Evolutionary conservation across 768 basidiomycete species (phyloP).

Genomic region (Amanita inopinata): DNA sequence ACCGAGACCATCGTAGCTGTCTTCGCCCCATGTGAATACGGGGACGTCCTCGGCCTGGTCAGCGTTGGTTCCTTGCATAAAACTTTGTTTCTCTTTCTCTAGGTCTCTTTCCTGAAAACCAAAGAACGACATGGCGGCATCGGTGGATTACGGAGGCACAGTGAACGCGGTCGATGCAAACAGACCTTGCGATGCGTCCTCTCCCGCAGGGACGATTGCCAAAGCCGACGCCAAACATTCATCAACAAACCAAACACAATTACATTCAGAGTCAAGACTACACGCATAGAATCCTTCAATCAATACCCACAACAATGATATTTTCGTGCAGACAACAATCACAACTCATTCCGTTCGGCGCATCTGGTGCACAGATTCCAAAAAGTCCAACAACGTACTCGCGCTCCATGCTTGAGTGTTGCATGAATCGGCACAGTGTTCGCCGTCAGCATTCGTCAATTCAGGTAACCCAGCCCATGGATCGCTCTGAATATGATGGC

Average conservation of each 20-base stretch:
- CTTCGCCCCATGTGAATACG: conserved; percentile 89
- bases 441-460: conserved; percentile 78
- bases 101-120: conserved; percentile 55
- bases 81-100: conserved; percentile 54
- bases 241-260: too few relatives aligned
- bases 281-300: too few relatives aligned
- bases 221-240: too few relatives aligned
- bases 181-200: too few relatives aligned
- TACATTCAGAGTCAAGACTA: too few relatives aligned
- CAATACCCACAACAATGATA: background rate
- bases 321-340: conserved; percentile 57
- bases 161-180: background rate
- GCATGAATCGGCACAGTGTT: conserved; percentile 81
- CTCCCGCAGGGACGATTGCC: too few relatives aligned
- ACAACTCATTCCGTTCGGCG: conserved; percentile 89
- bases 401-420: conserved; percentile 95
- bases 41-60: conserved; percentile 74
- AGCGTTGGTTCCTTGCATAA: conserved; percentile 30
- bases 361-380: conserved; percentile 58
- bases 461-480: conserved; percentile 94
- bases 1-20: conserved; percentile 83
- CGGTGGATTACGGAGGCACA: background rate
- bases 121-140: conserved; percentile 72
- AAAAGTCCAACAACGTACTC: conserved; percentile 83
- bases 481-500: conserved; percentile 67